A percentile compares a stretch with the other conserved stretches of the same genome.
Conservation (phyloP, 257 asterid genomes). For the Solanum phureja region DNA sequence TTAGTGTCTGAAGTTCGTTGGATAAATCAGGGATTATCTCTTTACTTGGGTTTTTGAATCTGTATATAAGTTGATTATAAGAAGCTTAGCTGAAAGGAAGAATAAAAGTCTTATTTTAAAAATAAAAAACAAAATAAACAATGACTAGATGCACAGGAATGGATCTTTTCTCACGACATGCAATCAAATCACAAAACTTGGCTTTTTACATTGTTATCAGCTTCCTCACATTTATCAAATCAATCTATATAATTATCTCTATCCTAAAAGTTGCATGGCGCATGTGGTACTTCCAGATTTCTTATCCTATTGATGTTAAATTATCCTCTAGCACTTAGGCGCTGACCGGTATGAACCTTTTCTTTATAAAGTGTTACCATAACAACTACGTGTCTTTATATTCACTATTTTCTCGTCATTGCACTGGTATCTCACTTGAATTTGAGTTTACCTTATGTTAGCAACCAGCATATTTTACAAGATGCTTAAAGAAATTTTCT, state of each 20-base stretch:
- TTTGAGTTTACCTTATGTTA: not conserved
- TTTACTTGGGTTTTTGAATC: not conserved
- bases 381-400: not conserved
- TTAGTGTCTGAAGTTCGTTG: not conserved
- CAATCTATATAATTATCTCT: not conserved
- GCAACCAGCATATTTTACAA: not conserved
- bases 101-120: not conserved
- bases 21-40: not conserved
- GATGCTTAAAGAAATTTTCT: not conserved
- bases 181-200: not conserved
- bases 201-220: not conserved
- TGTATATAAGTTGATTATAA: not conserved
- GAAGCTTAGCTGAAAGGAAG: not conserved
- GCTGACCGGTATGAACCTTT: not conserved
- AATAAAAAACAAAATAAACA: not conserved
- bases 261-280: not conserved
- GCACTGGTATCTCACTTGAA: not conserved
- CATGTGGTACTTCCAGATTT: not conserved
- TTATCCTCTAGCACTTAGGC: not conserved
- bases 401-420: not conserved
- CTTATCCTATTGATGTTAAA: not conserved
- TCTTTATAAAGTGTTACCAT: not conserved
- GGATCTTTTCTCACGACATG: not conserved
- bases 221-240: not conserved
- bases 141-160: not conserved